Evolutionary conservation across 2,329 filamentous ascomycete genomes (phyloP).

Genomic region (Lachnellula willkommii): DNA sequence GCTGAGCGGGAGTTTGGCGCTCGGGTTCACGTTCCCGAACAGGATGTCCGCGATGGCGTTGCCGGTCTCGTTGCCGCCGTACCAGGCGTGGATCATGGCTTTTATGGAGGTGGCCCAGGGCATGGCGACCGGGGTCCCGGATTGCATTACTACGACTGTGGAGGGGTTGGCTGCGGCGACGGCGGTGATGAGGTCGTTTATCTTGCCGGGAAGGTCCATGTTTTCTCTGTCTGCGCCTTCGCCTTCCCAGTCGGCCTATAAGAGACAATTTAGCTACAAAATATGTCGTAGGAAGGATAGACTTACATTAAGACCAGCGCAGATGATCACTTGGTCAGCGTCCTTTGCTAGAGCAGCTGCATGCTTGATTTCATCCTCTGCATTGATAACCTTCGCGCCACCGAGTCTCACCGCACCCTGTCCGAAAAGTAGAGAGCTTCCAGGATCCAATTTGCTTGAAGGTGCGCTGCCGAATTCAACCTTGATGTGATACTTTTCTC

Average conservation of each 20-base stretch:
- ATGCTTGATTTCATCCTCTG: conserved; percentile 54
- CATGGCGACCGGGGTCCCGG: conserved; percentile 69
- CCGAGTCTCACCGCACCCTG: conserved; percentile 59
- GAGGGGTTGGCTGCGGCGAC: conserved; percentile 63
- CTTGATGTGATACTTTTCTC: conserved; percentile 29
- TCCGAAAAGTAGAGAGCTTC: conserved; percentile 45
- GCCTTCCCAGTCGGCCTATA: conserved; percentile 65
- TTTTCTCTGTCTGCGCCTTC: conserved; percentile 74
- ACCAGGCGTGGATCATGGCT: conserved; percentile 73
- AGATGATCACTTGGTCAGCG: conserved; percentile 72
- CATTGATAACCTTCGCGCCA: conserved; percentile 52
- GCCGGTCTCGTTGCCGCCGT: conserved; percentile 80
- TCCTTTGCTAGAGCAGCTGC: conserved; percentile 63
- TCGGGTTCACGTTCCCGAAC: conserved; percentile 68
- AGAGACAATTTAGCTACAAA: not conserved
- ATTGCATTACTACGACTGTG: conserved; percentile 70
- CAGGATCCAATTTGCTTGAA: conserved; percentile 49
- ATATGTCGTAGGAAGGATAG: not conserved
- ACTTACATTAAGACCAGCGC: conserved; percentile 64
- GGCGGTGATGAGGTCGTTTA: conserved; percentile 63
- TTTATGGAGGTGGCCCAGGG: conserved; percentile 54
- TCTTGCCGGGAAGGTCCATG: conserved; percentile 68
- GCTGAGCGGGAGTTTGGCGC: conserved; percentile 67
- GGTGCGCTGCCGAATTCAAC: conserved; percentile 50
- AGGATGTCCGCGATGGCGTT: conserved; percentile 75